Evolutionary conservation across 2,329 filamentous ascomycete genomes (phyloP).

Genomic region (Monosporascus ibericus): DNA sequence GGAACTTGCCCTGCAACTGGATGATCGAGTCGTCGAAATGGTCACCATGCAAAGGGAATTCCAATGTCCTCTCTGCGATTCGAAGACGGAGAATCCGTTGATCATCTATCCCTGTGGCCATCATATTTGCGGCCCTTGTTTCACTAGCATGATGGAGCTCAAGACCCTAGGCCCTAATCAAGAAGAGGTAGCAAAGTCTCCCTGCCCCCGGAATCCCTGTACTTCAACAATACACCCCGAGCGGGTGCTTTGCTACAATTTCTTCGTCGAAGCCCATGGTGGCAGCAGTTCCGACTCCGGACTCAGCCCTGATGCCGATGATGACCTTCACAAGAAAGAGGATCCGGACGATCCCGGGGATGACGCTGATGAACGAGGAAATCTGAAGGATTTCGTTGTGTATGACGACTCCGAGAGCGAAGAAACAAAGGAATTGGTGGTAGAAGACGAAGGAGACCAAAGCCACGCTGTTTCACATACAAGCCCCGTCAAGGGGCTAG

Average conservation of each 20-base stretch:
- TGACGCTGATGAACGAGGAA: constrained; percentile 11
- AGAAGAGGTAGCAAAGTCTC: background rate
- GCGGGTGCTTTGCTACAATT: constrained; percentile 17
- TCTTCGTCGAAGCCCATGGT: constrained; percentile 16
- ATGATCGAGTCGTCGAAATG: constrained; percentile 8
- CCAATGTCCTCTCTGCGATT: constrained; percentile 18
- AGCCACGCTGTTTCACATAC: background rate
- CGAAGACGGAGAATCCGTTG: constrained; percentile 15
- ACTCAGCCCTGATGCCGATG: constrained; percentile 6
- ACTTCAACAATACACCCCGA: constrained; percentile 10
- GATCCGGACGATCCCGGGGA: background rate
- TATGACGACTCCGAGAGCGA: constrained; percentile 11
- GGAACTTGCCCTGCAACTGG: constrained; percentile 16
- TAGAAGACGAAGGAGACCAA: constrained; percentile 1
- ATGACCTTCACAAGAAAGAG: background rate
- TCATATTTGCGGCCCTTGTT: constrained; percentile 20
- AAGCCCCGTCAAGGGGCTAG: background rate
- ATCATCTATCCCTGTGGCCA: constrained; percentile 26
- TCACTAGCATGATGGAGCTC: constrained; percentile 15
- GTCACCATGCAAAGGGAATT: constrained; percentile 13
- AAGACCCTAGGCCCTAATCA: constrained; percentile 3
- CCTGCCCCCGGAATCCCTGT: constrained; percentile 11
- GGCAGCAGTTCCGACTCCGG: constrained; percentile 3
- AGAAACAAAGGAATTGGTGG: background rate
- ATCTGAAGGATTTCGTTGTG: constrained; percentile 17